These are phyloP conservation scores for Nigrospora osmanthi DNA, from an alignment of 2,329 filamentous ascomycete species.

Conservation along the genomic window DNA sequence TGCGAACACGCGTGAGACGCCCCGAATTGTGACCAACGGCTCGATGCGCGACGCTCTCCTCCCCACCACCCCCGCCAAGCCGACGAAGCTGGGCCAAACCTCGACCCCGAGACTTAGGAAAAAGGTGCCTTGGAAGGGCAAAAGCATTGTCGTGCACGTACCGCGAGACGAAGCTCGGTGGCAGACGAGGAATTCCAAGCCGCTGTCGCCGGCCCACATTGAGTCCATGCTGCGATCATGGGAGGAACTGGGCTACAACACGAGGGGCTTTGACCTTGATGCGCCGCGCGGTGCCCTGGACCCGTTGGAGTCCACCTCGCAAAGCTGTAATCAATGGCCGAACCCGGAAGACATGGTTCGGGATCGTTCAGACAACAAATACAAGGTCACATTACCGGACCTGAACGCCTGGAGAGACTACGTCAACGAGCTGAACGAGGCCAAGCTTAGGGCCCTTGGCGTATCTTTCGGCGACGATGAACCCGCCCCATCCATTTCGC, in stretches of 20 bases:
- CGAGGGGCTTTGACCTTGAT: slow-evolving; percentile 59
- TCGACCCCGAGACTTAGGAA: slow-evolving; percentile 56
- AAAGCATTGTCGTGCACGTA: slow-evolving; percentile 63
- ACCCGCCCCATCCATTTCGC: slow-evolving; percentile 57
- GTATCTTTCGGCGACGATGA: slow-evolving; percentile 76
- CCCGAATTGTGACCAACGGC: not conserved
- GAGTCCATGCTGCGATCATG: slow-evolving; percentile 57
- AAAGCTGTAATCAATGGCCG: slow-evolving; percentile 65
- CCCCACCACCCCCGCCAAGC: slow-evolving; percentile 18
- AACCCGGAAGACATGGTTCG: slow-evolving; percentile 46
- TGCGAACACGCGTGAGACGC: slow-evolving; percentile 5
- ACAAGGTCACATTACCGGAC: slow-evolving; percentile 62
- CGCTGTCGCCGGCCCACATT: slow-evolving; percentile 48
- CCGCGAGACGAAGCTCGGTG: slow-evolving; percentile 62
- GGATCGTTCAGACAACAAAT: slow-evolving; percentile 46
- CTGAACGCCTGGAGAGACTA: slow-evolving; percentile 67
- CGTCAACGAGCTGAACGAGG: slow-evolving; percentile 75
- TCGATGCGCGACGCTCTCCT: slow-evolving; percentile 8
- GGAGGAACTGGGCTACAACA: slow-evolving; percentile 62
- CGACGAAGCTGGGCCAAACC: slow-evolving; percentile 27
- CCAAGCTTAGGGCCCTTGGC: slow-evolving; percentile 85
- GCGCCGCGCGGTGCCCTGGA: slow-evolving; percentile 23
- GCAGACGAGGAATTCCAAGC: slow-evolving; percentile 43
- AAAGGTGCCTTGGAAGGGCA: slow-evolving; percentile 68
- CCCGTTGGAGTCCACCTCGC: slow-evolving; percentile 36